Evolutionary conservation across 2,329 filamentous ascomycete species (phyloP), one percentile per base, ranked within the genome.

Genomic region (Acrodontium crateriforme): DNA sequence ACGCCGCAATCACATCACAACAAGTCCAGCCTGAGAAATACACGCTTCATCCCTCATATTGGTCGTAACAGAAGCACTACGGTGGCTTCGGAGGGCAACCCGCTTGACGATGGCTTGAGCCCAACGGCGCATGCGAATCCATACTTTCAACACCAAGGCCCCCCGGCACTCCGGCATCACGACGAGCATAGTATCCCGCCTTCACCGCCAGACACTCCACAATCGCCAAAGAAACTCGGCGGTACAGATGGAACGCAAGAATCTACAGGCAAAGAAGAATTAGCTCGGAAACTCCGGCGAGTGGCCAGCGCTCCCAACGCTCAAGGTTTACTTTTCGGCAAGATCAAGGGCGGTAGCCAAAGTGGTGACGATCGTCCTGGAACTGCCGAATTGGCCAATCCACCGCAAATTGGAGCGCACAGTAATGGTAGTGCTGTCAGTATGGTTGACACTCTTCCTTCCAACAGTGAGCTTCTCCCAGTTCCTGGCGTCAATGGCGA

Each of bases 301-400:
- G 89, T 98, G 30, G 89, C 89, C 30, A 95, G 87, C 52, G 89
- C 89, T 27, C 89, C 89, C 19, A 98, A 98, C 62, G 83, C 87
- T 13, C 89, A 98, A 56, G 89, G 87, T 13, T 62, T 95, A 18
- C 95, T 98, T 45, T 59, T 65, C 23, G 37, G 39, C 13, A 57
- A 56, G 20, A 36, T 23, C 12, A 42, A 44, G 24, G 32, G 36
- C 20, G 42, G 35, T 25, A 37, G 37, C 24, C 47, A 40, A 12
- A 47, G 64, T 63, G 40, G 63, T 30, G 74, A 78, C 26, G 72
- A 37, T 34, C 38, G 83, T 38, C 85, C 83, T 24, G 76, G 75
- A 39, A 93, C 85, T 7, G 82, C 83, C 19, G 83, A 93, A 53
- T 65, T 89, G 27, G 78, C 78, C 46, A 91, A 91, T 54, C 79